phyloP scores from a whole-genome alignment of 2,329 filamentous ascomycete genomes.

The Epichloe glyceriae region DNA sequence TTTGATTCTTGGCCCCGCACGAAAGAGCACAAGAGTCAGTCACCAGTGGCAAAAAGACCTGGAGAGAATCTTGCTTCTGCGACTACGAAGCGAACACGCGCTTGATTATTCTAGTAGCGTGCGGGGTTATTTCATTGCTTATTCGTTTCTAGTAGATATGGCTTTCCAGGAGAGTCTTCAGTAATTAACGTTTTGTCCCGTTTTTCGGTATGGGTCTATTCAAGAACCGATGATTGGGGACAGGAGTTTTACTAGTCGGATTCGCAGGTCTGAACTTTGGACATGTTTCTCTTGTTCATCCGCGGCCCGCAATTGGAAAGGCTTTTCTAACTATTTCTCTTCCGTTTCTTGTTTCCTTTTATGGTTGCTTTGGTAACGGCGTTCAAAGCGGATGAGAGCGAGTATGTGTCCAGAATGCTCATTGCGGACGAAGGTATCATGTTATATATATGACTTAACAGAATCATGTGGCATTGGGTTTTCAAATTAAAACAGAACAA shows the following conservation, averaged over 20 bases:
- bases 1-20: constrained; percentile 58
- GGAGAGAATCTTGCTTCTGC: constrained; percentile 19
- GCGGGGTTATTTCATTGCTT: not conserved
- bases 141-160: not conserved
- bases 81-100: constrained; percentile 24
- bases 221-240: not conserved
- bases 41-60: constrained; percentile 29
- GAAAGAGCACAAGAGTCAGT: constrained; percentile 40
- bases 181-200: not conserved
- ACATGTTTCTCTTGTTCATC: not conserved
- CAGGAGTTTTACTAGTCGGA: not conserved
- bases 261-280: not conserved
- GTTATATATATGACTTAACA: constrained; percentile 5
- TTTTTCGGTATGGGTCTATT: not conserved
- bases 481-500: not conserved
- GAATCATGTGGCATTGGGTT: constrained; percentile 4
- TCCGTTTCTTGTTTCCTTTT: not conserved
- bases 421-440: constrained; percentile 1
- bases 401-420: constrained; percentile 2
- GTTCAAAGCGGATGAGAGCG: constrained; percentile 2
- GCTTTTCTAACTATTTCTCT: not conserved
- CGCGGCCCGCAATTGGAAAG: not conserved
- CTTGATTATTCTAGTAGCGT: constrained; percentile 9
- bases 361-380: not conserved
- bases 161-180: not conserved